Evolutionary conservation across 495 filamentous ascomycete species (phyloP).

Genomic region (Talaromyces trachyspermus): DNA sequence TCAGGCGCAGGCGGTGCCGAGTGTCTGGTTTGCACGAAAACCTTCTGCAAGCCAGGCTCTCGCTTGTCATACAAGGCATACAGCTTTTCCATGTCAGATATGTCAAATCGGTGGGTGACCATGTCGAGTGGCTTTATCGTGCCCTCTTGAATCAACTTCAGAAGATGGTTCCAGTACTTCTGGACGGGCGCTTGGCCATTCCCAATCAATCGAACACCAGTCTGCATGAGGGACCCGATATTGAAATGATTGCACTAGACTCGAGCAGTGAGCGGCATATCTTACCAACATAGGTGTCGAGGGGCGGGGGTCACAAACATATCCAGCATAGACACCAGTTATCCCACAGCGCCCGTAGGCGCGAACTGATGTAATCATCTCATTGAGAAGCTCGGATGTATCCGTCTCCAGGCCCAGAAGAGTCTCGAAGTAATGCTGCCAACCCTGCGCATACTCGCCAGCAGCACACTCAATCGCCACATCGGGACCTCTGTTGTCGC

Average conservation of each 20-base stretch:
- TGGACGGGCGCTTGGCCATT: slow-evolving; percentile 84
- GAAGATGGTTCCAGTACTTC: slow-evolving; percentile 70
- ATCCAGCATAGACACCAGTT: slow-evolving; percentile 78
- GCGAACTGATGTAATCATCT: slow-evolving; percentile 72
- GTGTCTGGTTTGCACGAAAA: slow-evolving; percentile 62
- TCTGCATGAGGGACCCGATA: slow-evolving; percentile 80
- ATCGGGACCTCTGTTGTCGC: slow-evolving; percentile 59
- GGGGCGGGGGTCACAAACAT: slow-evolving; percentile 42
- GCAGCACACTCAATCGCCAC: slow-evolving; percentile 78
- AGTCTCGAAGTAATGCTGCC: slow-evolving; percentile 71
- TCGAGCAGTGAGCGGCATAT: neutral
- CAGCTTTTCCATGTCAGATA: slow-evolving; percentile 67
- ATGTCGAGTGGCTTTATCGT: slow-evolving; percentile 73
- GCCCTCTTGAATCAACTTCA: slow-evolving; percentile 59
- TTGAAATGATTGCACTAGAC: slow-evolving; percentile 73
- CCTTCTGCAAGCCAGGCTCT: slow-evolving; percentile 63
- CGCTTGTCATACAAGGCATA: slow-evolving; percentile 66
- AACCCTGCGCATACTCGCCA: slow-evolving; percentile 79
- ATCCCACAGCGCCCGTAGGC: slow-evolving; percentile 71
- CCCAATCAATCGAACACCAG: slow-evolving; percentile 72
- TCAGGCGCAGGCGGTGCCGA: slow-evolving; percentile 49
- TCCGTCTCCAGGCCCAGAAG: slow-evolving; percentile 73
- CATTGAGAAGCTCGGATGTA: slow-evolving; percentile 79
- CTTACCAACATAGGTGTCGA: neutral
- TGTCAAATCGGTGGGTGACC: slow-evolving; percentile 65